A percentile compares a stretch with the other conserved stretches of the same genome.
Evolutionary conservation across 2,329 filamentous ascomycete genomes (phyloP).

Genomic region (Exophiala bonariae): DNA sequence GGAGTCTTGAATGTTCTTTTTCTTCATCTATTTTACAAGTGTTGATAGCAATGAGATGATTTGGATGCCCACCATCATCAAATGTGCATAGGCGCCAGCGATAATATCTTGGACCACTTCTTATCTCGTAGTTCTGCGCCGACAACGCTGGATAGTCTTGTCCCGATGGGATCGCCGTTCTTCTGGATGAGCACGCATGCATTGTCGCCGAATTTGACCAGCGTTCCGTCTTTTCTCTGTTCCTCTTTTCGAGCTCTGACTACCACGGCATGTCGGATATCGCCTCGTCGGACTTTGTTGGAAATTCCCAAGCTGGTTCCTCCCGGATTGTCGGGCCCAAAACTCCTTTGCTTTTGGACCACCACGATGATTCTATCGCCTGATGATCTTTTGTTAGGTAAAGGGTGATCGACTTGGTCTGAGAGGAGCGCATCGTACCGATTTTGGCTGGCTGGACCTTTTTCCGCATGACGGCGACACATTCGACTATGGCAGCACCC

Average conservation of each 20-base stretch:
- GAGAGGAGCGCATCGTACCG: conserved; percentile 56
- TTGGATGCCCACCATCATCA: conserved; percentile 7
- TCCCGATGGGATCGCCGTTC: conserved; percentile 90
- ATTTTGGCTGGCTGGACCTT: conserved; percentile 79
- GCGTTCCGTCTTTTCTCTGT: conserved; percentile 82
- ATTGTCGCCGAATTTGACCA: conserved; percentile 95
- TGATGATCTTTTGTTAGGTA: conserved; percentile 38
- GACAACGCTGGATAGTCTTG: conserved; percentile 85
- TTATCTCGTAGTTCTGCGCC: conserved; percentile 84
- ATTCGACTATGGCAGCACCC: conserved; percentile 94
- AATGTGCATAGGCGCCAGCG: conserved; percentile 82
- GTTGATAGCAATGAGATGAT: background rate
- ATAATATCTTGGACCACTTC: conserved; percentile 98
- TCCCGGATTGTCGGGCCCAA: conserved; percentile 62
- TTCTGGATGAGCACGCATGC: conserved; percentile 98
- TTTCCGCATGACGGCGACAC: conserved; percentile 87
- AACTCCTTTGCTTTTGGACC: conserved; percentile 89
- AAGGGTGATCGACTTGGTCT: too few relatives aligned
- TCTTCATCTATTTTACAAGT: background rate
- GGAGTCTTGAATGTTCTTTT: background rate
- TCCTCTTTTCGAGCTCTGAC: conserved; percentile 88
- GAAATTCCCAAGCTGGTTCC: conserved; percentile 72
- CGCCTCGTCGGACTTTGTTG: conserved; percentile 93
- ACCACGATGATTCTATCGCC: conserved; percentile 97
- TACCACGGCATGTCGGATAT: conserved; percentile 93